Conservation (phyloP, 2,329 filamentous ascomycete genomes). For the Cladosporium sp. region DNA sequence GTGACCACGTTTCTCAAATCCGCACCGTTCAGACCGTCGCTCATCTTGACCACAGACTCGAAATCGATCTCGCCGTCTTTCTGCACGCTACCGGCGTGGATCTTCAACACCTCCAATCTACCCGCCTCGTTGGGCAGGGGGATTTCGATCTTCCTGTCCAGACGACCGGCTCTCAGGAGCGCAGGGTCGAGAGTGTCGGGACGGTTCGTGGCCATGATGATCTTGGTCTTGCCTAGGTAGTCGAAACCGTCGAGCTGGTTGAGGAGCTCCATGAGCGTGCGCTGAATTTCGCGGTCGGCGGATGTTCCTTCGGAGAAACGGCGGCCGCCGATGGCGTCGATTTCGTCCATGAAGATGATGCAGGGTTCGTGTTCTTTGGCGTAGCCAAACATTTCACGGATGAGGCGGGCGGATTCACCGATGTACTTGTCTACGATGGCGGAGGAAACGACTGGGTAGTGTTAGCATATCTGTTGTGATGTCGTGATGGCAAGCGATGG, state of each 20-base stretch:
- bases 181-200: slow-evolving; percentile 94
- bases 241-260: slow-evolving; percentile 99
- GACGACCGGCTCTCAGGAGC: slow-evolving; percentile 80
- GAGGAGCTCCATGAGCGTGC: slow-evolving; percentile 95
- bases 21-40: slow-evolving; percentile 92
- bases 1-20: slow-evolving; percentile 97
- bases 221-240: slow-evolving; percentile 98
- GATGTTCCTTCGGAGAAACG: slow-evolving; percentile 97
- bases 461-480: slow-evolving; percentile 15
- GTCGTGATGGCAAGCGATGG: too few species aligned
- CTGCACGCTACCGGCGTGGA: slow-evolving; percentile 80
- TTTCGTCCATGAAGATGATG: slow-evolving; percentile 99
- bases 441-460: slow-evolving; percentile 76
- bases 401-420: slow-evolving; percentile 92
- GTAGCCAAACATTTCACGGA: slow-evolving; percentile 99
- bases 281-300: slow-evolving; percentile 95
- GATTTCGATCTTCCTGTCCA: slow-evolving; percentile 98
- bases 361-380: slow-evolving; percentile 99
- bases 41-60: slow-evolving; percentile 99
- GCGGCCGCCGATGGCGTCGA: slow-evolving; percentile 94
- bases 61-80: slow-evolving; percentile 96
- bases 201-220: slow-evolving; percentile 99
- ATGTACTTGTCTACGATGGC: slow-evolving; percentile 99
- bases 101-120: slow-evolving; percentile 94
- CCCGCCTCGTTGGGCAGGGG: slow-evolving; percentile 95